A percentile compares a stretch with the other conserved stretches of the same genome.
Conservation (phyloP, 352 stramenopile species). For the Phytopythium ostracodes region DNA sequence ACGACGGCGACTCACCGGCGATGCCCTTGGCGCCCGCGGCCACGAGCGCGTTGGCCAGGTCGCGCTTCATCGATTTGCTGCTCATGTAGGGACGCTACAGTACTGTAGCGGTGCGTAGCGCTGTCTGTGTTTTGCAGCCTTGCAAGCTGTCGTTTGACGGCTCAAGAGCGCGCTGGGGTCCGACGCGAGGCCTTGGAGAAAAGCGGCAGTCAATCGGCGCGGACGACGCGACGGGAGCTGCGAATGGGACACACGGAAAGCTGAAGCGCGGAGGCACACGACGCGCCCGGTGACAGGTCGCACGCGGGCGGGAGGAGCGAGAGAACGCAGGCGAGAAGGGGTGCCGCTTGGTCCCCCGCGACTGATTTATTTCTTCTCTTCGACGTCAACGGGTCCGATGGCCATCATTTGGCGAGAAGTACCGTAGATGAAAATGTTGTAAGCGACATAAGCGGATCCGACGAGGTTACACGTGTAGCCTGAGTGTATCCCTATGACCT, state of each 20-base stretch:
- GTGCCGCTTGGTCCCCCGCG: background rate
- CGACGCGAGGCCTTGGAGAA: background rate
- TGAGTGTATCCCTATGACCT: background rate
- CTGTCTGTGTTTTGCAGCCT: background rate
- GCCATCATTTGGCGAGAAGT: background rate
- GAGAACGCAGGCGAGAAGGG: background rate
- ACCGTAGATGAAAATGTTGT: background rate
- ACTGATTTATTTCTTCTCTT: slow-evolving; percentile 1
- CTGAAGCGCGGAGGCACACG: background rate
- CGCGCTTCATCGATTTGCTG: slow-evolving; percentile 16
- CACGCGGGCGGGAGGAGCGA: background rate
- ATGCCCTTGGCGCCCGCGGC: slow-evolving; percentile 24
- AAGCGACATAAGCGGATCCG: background rate
- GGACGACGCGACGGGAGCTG: background rate
- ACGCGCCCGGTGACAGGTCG: background rate
- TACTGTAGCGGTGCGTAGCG: background rate
- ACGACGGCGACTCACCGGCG: slow-evolving; percentile 11
- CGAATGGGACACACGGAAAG: background rate
- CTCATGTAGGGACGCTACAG: background rate
- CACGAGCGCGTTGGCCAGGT: slow-evolving; percentile 24
- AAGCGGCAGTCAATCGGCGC: background rate
- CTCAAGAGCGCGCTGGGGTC: background rate
- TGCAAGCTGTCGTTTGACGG: background rate
- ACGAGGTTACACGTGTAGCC: background rate
- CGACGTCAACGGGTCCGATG: background rate